Evolutionary conservation across 1,284 basidiomycete genomes (phyloP).

Genomic region (Rhodotorula mucilaginosa): DNA sequence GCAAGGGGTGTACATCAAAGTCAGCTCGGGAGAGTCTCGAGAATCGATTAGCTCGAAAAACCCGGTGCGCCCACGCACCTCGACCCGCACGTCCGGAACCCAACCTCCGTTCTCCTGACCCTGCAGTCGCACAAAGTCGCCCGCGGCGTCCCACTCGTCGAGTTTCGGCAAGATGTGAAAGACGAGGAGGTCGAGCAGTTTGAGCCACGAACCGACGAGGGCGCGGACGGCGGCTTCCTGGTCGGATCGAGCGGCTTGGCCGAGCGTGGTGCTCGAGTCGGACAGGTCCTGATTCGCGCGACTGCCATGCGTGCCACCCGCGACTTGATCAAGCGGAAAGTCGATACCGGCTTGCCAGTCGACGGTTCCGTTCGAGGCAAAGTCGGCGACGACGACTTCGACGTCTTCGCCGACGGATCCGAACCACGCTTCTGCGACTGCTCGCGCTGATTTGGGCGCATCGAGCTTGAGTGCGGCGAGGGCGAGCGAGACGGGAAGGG

Average conservation of each 20-base stretch:
- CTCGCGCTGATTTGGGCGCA: slow-evolving; percentile 16
- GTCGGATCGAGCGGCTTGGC: not conserved
- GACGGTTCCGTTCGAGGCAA: not conserved
- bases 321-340: slow-evolving; percentile 20
- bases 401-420: slow-evolving; percentile 26
- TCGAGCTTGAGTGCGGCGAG: slow-evolving; percentile 39
- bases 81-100: slow-evolving; percentile 34
- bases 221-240: not conserved
- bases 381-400: slow-evolving; percentile 21
- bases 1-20: not conserved
- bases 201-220: slow-evolving; percentile 31
- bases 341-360: slow-evolving; percentile 7
- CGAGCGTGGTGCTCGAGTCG: slow-evolving; percentile 11
- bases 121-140: slow-evolving; percentile 32
- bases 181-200: slow-evolving; percentile 29
- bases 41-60: not conserved
- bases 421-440: slow-evolving; percentile 33
- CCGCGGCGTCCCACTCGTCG: slow-evolving; percentile 41
- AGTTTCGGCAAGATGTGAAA: slow-evolving; percentile 34
- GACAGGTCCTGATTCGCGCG: slow-evolving; percentile 5
- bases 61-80: slow-evolving; percentile 17
- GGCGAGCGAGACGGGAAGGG: slow-evolving; percentile 31
- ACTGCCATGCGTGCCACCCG: not conserved
- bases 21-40: not conserved
- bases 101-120: slow-evolving; percentile 37